Evolutionary conservation across 2,329 filamentous ascomycete species (phyloP).

Genomic region (Xylaria sp.): DNA sequence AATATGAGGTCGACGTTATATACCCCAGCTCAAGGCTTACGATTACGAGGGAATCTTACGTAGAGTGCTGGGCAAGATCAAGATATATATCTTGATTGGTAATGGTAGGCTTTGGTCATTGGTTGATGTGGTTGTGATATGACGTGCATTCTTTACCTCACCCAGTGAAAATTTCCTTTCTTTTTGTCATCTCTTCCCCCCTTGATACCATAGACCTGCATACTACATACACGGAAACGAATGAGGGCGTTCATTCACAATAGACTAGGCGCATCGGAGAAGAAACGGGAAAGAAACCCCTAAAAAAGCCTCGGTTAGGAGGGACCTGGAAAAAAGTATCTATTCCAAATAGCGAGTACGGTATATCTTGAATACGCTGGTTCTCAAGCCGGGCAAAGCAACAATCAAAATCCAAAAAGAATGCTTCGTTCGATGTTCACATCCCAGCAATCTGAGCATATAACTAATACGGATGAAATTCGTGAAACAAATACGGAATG

Average conservation of each 20-base stretch:
- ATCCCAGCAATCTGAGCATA: neutral
- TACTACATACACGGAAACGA: slow-evolving; percentile 26
- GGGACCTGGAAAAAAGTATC: neutral
- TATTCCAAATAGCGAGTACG: neutral
- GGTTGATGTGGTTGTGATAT: neutral
- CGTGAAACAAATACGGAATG: slow-evolving; percentile 3
- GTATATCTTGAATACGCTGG: neutral
- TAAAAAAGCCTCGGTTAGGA: neutral
- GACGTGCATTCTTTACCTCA: neutral
- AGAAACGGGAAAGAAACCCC: neutral
- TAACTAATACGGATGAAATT: neutral
- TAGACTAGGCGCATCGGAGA: slow-evolving; percentile 21
- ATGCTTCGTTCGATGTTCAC: neutral
- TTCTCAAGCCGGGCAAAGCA: neutral
- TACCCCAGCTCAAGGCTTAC: neutral
- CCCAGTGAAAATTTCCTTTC: neutral
- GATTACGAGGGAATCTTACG: neutral
- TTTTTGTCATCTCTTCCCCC: neutral
- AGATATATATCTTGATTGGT: neutral
- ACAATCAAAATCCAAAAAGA: neutral
- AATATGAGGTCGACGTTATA: slow-evolving; percentile 42
- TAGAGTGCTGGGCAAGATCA: neutral
- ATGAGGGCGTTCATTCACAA: slow-evolving; percentile 9
- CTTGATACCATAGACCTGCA: slow-evolving; percentile 33
- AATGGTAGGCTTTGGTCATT: neutral